These are phyloP conservation scores for Syzygium oleosum DNA, from an alignment of 345 rosid genomes.

Conservation along the genomic window DNA sequence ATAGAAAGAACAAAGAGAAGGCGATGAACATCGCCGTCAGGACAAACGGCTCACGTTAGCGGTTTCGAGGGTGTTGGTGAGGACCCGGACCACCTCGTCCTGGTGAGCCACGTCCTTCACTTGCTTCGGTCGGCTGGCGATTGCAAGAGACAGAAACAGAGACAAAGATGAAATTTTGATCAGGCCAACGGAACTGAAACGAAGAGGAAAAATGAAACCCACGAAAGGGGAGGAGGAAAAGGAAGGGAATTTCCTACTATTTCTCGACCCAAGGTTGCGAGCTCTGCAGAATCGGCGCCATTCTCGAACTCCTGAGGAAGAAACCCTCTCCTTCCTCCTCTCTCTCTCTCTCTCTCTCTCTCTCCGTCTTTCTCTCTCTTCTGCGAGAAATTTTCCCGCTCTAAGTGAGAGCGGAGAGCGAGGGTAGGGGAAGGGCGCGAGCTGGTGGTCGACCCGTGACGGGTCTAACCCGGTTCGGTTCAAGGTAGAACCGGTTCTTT, in stretches of 20 bases:
- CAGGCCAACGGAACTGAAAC: not conserved
- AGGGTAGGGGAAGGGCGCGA: not conserved
- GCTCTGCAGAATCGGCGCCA: conserved; percentile 87
- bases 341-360: not conserved
- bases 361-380: not conserved
- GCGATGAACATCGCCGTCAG: not conserved
- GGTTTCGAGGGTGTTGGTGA: conserved; percentile 91
- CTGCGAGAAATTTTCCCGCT: not conserved
- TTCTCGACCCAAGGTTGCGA: conserved; percentile 96
- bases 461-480: not conserved
- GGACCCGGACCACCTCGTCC: conserved; percentile 97
- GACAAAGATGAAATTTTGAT: not conserved
- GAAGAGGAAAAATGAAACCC: not conserved
- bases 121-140: conserved; percentile 76
- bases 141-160: not conserved
- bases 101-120: conserved; percentile 93
- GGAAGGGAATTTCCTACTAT: conserved; percentile 30
- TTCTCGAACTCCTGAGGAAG: not conserved
- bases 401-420: not conserved
- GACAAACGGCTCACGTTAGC: conserved; percentile 25
- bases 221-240: not conserved
- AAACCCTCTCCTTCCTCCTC: not conserved
- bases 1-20: not conserved
- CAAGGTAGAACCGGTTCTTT: not conserved
- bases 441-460: not conserved